Conservation (phyloP, 768 basidiomycete species). For the Suillus hirtellus region DNA sequence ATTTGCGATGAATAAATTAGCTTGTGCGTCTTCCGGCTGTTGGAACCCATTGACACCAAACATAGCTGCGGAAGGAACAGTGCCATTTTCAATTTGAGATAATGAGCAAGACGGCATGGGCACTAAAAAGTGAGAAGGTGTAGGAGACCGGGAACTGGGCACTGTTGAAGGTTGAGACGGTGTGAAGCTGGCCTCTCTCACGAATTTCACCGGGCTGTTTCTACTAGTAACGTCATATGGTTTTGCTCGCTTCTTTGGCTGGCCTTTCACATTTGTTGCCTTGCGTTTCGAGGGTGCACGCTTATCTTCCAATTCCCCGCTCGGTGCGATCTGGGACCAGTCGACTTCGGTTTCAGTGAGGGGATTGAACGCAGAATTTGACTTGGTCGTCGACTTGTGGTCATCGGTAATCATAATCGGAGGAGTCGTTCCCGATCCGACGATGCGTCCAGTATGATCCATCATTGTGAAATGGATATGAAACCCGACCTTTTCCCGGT, state of each 20-base stretch:
- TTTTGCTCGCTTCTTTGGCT: slow-evolving; percentile 61
- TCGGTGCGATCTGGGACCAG: slow-evolving; percentile 44
- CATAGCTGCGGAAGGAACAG: slow-evolving; percentile 5
- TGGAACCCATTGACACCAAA: slow-evolving; percentile 6
- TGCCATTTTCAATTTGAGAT: slow-evolving; percentile 8
- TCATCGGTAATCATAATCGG: slow-evolving; percentile 99
- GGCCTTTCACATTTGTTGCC: slow-evolving; percentile 44
- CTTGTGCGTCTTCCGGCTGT: slow-evolving; percentile 5
- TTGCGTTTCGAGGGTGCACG: slow-evolving; percentile 50
- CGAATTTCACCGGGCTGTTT: slow-evolving; percentile 42
- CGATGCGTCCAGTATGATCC: slow-evolving; percentile 74
- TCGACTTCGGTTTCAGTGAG: slow-evolving; percentile 44
- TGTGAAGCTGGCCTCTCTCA: slow-evolving; percentile 56
- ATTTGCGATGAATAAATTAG: slow-evolving; percentile 17
- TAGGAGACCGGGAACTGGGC: slow-evolving; percentile 33
- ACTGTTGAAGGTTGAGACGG: slow-evolving; percentile 33
- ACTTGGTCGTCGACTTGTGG: slow-evolving; percentile 75
- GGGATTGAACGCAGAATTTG: slow-evolving; percentile 30
- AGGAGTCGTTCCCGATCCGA: slow-evolving; percentile 79
- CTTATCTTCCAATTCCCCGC: slow-evolving; percentile 28
- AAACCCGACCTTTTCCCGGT: slow-evolving; percentile 95
- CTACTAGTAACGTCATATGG: slow-evolving; percentile 56
- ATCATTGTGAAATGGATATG: slow-evolving; percentile 85
- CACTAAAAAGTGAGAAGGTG: slow-evolving; percentile 26
- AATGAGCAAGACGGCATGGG: slow-evolving; percentile 18